Conservation (phyloP, 768 basidiomycete species). For the Lactarius quietus region DNA sequence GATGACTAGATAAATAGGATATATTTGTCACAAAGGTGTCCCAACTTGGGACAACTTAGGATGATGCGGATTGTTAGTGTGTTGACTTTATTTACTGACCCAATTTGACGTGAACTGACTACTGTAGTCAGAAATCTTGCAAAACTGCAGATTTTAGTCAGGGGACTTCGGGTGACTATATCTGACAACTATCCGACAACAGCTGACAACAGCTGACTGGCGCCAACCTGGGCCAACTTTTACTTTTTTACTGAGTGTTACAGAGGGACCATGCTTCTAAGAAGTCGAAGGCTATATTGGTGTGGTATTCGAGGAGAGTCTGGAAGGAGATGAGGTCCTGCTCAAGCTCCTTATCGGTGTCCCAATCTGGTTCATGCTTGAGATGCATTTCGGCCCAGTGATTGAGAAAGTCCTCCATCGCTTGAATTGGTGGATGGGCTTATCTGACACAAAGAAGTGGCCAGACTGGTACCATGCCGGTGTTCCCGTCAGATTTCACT, state of each 20-base stretch:
- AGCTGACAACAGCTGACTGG: too few relatives aligned
- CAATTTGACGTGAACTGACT: too few relatives aligned
- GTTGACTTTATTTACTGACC: too few relatives aligned
- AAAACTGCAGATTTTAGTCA: too few relatives aligned
- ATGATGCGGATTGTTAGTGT: too few relatives aligned
- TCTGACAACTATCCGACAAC: too few relatives aligned
- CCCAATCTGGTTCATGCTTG: slow-evolving; percentile 47
- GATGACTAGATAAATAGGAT: too few relatives aligned
- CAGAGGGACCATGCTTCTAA: slow-evolving; percentile 84
- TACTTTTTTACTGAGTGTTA: neutral
- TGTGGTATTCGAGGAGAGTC: slow-evolving; percentile 82
- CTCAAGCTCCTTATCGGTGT: slow-evolving; percentile 65
- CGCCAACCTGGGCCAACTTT: too few relatives aligned
- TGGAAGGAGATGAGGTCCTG: slow-evolving; percentile 84
- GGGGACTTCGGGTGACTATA: too few relatives aligned
- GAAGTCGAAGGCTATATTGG: slow-evolving; percentile 88
- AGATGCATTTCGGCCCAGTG: slow-evolving; percentile 70
- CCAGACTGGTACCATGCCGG: slow-evolving; percentile 44
- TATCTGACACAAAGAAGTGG: slow-evolving; percentile 27
- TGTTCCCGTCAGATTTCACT: slow-evolving; percentile 35
- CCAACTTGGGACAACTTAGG: too few relatives aligned
- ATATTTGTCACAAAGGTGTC: too few relatives aligned
- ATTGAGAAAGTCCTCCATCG: slow-evolving; percentile 72
- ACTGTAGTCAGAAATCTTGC: too few relatives aligned
- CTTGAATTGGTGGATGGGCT: slow-evolving; percentile 28